phyloP scores from a whole-genome alignment of 2,329 filamentous ascomycete species.

The Penicillium sp. region DNA sequence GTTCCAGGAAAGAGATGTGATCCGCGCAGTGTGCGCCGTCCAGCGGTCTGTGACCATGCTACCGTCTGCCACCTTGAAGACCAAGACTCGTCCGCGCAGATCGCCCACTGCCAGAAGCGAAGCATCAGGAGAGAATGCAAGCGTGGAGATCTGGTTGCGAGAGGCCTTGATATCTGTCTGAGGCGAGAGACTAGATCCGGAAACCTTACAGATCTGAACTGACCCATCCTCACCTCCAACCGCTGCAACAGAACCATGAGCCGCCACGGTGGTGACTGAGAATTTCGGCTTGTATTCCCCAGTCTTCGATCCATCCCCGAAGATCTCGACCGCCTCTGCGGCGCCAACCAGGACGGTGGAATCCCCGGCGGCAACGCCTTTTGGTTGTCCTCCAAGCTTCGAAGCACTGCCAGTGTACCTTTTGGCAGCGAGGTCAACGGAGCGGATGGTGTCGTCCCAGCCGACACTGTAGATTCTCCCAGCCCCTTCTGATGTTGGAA shows the following conservation, averaged over 20 bases:
- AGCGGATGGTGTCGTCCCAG: constrained; percentile 89
- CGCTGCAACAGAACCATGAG: constrained; percentile 61
- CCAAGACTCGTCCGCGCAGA: constrained; percentile 77
- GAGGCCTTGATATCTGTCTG: constrained; percentile 59
- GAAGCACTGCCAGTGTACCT: constrained; percentile 65
- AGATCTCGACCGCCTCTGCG: constrained; percentile 54
- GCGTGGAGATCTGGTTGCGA: constrained; percentile 65
- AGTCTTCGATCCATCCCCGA: constrained; percentile 53
- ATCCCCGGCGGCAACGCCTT: constrained; percentile 57
- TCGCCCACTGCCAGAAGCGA: constrained; percentile 74
- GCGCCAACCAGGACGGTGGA: constrained; percentile 55
- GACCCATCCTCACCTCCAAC: constrained; percentile 69
- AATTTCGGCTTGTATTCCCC: constrained; percentile 58
- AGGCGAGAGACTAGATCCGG: constrained; percentile 50
- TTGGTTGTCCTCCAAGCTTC: constrained; percentile 73
- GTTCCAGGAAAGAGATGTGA: constrained; percentile 71
- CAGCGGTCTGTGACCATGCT: constrained; percentile 73
- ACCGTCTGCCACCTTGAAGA: constrained; percentile 63
- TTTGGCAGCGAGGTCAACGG: constrained; percentile 65
- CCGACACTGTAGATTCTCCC: constrained; percentile 74
- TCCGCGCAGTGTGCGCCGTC: constrained; percentile 64
- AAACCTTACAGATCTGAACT: constrained; percentile 66
- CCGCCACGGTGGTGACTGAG: constrained; percentile 65
- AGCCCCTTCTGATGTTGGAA: constrained; percentile 47
- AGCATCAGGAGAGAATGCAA: constrained; percentile 80